phyloP scores from a whole-genome alignment of 768 basidiomycete genomes.

The Tubosaeta sp. region DNA sequence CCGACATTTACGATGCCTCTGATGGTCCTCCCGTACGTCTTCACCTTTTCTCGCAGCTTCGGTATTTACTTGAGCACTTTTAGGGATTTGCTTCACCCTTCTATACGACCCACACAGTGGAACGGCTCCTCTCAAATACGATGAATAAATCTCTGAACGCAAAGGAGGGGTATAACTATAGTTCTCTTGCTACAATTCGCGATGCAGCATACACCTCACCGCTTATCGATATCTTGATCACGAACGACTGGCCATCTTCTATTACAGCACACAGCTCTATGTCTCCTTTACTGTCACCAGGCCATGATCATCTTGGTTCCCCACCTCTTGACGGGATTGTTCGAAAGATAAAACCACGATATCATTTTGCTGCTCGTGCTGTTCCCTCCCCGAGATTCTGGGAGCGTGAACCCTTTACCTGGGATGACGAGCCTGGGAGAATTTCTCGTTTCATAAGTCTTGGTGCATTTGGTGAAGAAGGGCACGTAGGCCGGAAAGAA shows the following conservation, averaged over 20 bases:
- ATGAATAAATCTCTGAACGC: conserved; percentile 46
- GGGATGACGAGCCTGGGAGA: conserved; percentile 68
- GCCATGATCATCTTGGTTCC: conserved; percentile 42
- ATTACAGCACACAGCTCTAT: conserved; percentile 58
- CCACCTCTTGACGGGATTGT: conserved; percentile 64
- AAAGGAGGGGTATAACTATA: conserved; percentile 46
- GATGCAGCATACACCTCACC: conserved; percentile 58
- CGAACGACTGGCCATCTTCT: conserved; percentile 69
- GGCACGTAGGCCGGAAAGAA: conserved; percentile 66
- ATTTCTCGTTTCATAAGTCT: conserved; percentile 76
- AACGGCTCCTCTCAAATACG: conserved; percentile 69
- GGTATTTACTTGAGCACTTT: conserved; percentile 2
- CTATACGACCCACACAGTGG: conserved; percentile 65
- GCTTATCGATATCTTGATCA: conserved; percentile 76
- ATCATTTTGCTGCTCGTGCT: conserved; percentile 74
- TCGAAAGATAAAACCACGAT: conserved; percentile 70
- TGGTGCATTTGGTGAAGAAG: conserved; percentile 77
- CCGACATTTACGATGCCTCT: conserved; percentile 51
- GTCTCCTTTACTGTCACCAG: conserved; percentile 41
- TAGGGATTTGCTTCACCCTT: conserved; percentile 77
- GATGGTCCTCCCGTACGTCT: conserved; percentile 61
- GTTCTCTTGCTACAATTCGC: conserved; percentile 65
- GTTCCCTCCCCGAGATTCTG: conserved; percentile 76
- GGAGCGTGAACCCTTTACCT: conserved; percentile 91
- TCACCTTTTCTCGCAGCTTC: background rate